Evolutionary conservation across 2,329 filamentous ascomycete species (phyloP), one percentile per base, ranked within the genome.

Genomic region (Diaporthe sp.): DNA sequence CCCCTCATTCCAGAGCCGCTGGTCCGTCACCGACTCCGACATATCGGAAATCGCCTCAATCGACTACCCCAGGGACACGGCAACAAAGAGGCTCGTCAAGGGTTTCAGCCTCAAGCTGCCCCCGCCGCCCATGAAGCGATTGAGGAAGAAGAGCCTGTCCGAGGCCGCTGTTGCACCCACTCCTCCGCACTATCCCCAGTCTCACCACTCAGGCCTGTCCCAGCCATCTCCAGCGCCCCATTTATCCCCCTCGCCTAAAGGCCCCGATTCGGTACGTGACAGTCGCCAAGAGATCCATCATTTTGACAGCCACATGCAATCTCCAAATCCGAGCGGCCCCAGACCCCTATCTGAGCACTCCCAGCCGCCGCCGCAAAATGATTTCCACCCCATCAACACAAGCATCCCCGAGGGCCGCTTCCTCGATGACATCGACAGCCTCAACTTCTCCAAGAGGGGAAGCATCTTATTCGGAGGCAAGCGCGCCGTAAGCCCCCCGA

Each of bases 381-480:
- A 82, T 76, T 89, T 87, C 78, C 85, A 85, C 75, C 89, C 89
- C 75, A 86, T 92, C 80, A 87, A 85, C 79, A 88, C 90, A 66
- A 80, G 83, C 74, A 91, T 92, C 78, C 90, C 90, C 57, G 88
- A 87, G 72, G 88, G 89, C 73, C 85, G 82, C 78, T 84, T 92
- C 72, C 83, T 91, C 77, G 90, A 90, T 76, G 88, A 91, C 83
- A 82, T 92, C 79, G 86, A 84, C 77, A 85, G 86, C 73, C 82
- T 92, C 77, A 87, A 87, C 77, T 92, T 92, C 80, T 92, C 90
- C 74, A 91, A 91, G 76, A 86, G 91, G 78, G 91, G 91, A 77
- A 92, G 90, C 82, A 85, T 92, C 78, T 90, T 92, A 86, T 86
- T 92, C 80, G 86, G 88, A 76, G 87, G 86, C 71, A 87, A 87